Evolutionary conservation across 169 alveolate species (phyloP), one percentile per base, ranked within the genome.

Genomic region (Eimeria praecox): DNA sequence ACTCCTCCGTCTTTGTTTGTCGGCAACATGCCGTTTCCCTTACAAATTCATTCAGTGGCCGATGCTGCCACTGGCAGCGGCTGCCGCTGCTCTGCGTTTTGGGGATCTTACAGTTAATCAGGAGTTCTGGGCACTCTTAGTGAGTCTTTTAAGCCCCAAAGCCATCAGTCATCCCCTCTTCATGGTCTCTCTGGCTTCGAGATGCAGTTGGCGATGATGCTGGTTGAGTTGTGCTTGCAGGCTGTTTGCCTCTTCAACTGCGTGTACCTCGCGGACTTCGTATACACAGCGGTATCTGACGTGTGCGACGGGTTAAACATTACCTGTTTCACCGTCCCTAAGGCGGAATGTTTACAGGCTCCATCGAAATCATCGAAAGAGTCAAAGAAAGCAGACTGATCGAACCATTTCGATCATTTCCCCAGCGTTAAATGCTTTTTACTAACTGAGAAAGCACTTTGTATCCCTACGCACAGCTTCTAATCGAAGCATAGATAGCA

Each of bases 21-120:
- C 93, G 66, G 96, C 96, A n/a, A 93, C 96, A 8, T 93, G 96
- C 86, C 92, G 93, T 59, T 64, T 93, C 52, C 78, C 96, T 20
- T 93, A 80, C 88, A 80, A 83, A 49, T 82, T 83, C 9, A 33
- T 80, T 16, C 88, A 83, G 22, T 62, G 73, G 75, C 96, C 96
- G 16, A 62, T 82, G 52, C 22, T 93, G 71, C 96, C 96, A 18
- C 80, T 93, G 52, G 69, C 82, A 6, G 93, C 90, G 16, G 88
- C 66, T 12, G 96, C 94, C 8, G 93, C 88, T 46, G 96, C 91
- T 2, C 44, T 93, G 52, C 71, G n/a, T 40, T 27, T 86, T 24
- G 77, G 92, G 3, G 24, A 86, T 30, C 56, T 86, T 24, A 59
- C 92, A 38, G 92, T 22, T 22, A 49, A 59, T 56, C 92, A 86